Evolutionary conservation across 129 eudicot genomes (phyloP).

Genomic region (Escallonia herrerae): DNA sequence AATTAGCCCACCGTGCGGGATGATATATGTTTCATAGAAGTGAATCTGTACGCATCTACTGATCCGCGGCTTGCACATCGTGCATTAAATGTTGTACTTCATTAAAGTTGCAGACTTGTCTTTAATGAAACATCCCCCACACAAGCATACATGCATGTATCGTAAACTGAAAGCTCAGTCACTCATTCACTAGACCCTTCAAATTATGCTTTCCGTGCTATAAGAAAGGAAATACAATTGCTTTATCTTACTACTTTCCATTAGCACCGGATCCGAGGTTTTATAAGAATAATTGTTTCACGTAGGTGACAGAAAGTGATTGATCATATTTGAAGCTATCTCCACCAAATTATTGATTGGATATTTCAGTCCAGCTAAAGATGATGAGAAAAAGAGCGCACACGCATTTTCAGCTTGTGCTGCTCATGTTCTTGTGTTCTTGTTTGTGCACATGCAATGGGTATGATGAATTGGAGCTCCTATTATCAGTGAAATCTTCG

Average conservation of each 20-base stretch:
- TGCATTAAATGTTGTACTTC: too few species aligned
- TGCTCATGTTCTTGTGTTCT: conserved; percentile 33
- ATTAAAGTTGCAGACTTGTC: too few species aligned
- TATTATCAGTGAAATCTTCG: conserved; percentile 55
- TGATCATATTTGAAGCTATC: conserved; percentile 14
- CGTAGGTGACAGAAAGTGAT: conserved; percentile 47
- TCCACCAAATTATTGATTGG: background rate
- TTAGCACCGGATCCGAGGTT: conserved; percentile 54
- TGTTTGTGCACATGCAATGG: conserved; percentile 28
- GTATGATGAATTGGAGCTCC: conserved; percentile 27
- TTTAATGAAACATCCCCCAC: too few species aligned
- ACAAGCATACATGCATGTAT: too few species aligned
- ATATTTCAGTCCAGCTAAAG: background rate
- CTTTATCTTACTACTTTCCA: conserved; percentile 7
- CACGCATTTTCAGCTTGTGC: background rate
- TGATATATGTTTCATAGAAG: too few species aligned
- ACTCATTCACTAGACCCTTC: too few species aligned
- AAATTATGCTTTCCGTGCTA: too few species aligned
- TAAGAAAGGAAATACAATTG: background rate
- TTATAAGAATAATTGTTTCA: conserved; percentile 23
- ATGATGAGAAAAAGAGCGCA: conserved; percentile 18
- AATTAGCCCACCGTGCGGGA: too few species aligned
- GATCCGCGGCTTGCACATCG: too few species aligned
- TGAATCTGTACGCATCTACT: too few species aligned
- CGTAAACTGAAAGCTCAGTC: too few species aligned